Conservation (phyloP, 306 rosid genomes). For the Hippophae gyantsensis region DNA sequence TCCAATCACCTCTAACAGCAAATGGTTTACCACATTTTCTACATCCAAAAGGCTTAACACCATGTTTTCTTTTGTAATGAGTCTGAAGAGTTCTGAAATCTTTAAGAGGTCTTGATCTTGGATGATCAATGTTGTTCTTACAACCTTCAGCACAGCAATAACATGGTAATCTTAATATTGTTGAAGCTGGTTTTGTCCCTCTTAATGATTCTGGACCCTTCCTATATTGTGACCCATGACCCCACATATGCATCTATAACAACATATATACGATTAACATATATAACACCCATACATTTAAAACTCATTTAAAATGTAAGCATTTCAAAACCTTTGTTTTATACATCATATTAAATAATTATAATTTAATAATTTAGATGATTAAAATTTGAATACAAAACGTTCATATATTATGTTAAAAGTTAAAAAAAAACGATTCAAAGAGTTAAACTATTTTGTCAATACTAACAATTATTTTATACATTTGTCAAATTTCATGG, state of each 20-base stretch:
- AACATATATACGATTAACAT: not conserved
- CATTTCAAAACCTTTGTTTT: too few species aligned
- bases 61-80: constrained; percentile 92
- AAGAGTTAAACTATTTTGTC: too few species aligned
- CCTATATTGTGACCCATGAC: constrained; percentile 86
- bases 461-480: too few species aligned
- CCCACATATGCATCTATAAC: constrained; percentile 97
- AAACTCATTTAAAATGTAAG: too few species aligned
- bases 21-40: constrained; percentile 76
- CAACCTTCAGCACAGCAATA: constrained; percentile 95
- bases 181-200: constrained; percentile 68
- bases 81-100: constrained; percentile 89
- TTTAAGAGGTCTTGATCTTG: constrained; percentile 75
- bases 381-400: too few species aligned
- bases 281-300: not conserved
- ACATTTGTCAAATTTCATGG: too few species aligned
- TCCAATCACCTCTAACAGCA: constrained; percentile 89
- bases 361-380: too few species aligned
- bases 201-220: constrained; percentile 84
- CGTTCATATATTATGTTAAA: too few species aligned
- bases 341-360: too few species aligned
- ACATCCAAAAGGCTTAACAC: constrained; percentile 77
- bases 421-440: too few species aligned
- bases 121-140: constrained; percentile 72
- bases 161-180: constrained; percentile 74